Evolutionary conservation across 2,329 filamentous ascomycete species (phyloP).

Genomic region (Epichloe typhina): DNA sequence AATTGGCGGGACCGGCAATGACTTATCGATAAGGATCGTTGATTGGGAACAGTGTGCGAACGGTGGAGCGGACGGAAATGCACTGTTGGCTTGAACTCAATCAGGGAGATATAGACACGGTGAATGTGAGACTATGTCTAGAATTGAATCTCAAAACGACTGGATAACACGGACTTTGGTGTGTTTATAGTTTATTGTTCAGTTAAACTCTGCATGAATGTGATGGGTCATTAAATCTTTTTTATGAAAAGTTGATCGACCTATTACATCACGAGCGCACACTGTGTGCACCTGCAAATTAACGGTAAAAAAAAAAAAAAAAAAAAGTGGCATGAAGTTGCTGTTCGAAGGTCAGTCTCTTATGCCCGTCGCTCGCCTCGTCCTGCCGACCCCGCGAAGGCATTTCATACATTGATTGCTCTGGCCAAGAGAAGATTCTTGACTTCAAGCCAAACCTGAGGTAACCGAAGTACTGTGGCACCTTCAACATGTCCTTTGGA

Average conservation of each 20-base stretch:
- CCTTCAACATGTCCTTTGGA: constrained; percentile 13
- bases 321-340: not conserved
- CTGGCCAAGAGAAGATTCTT: not conserved
- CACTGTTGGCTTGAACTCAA: not conserved
- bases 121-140: not conserved
- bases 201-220: too few relatives aligned
- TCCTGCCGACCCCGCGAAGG: not conserved
- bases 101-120: not conserved
- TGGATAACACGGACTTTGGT: too few relatives aligned
- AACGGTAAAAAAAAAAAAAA: not conserved
- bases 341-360: not conserved
- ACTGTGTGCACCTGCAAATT: constrained; percentile 3
- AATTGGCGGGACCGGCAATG: constrained; percentile 12
- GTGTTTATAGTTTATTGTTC: too few relatives aligned
- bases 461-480: too few relatives aligned
- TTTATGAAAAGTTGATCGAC: not conserved
- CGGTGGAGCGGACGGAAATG: too few relatives aligned
- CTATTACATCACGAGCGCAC: not conserved
- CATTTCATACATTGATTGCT: not conserved
- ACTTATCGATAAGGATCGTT: constrained; percentile 20
- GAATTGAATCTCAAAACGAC: not conserved
- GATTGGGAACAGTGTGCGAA: constrained; percentile 5
- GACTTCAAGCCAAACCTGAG: not conserved
- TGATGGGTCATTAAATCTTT: too few relatives aligned
- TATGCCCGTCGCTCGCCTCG: not conserved